These are phyloP conservation scores for Hypoxylon cercidicola DNA, from an alignment of 495 filamentous ascomycete species.

Conservation along the genomic window DNA sequence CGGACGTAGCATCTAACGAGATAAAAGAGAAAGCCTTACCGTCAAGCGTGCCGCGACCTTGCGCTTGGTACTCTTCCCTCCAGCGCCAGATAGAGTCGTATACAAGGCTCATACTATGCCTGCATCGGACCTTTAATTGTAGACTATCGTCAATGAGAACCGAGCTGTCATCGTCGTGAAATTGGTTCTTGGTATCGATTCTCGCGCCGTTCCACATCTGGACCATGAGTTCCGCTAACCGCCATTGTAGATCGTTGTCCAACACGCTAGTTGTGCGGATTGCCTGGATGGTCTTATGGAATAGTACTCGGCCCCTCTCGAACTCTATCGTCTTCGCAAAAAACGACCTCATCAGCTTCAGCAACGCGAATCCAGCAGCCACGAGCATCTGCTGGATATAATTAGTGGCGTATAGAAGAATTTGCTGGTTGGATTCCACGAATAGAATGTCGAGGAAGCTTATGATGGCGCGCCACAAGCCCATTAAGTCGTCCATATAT, in stretches of 20 bases:
- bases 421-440: constrained; percentile 52
- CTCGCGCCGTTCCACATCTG: constrained; percentile 88
- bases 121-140: constrained; percentile 85
- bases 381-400: constrained; percentile 94
- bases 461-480: constrained; percentile 79
- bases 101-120: constrained; percentile 93
- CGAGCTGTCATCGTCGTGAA: constrained; percentile 50
- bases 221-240: constrained; percentile 87
- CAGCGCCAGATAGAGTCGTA: constrained; percentile 95
- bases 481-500: constrained; percentile 80
- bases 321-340: constrained; percentile 78
- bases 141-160: constrained; percentile 73
- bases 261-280: constrained; percentile 82
- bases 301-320: constrained; percentile 76
- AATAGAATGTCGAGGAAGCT: constrained; percentile 79
- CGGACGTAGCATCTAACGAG: constrained; percentile 29
- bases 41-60: constrained; percentile 80
- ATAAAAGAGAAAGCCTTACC: constrained; percentile 59
- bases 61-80: constrained; percentile 85
- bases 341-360: constrained; percentile 88
- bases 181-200: constrained; percentile 57
- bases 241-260: constrained; percentile 85
- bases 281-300: constrained; percentile 78
- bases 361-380: constrained; percentile 82
- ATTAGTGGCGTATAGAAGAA: constrained; percentile 79